Evolutionary conservation across 1,284 basidiomycete species (phyloP).

Genomic region (Xerocomus tenax): DNA sequence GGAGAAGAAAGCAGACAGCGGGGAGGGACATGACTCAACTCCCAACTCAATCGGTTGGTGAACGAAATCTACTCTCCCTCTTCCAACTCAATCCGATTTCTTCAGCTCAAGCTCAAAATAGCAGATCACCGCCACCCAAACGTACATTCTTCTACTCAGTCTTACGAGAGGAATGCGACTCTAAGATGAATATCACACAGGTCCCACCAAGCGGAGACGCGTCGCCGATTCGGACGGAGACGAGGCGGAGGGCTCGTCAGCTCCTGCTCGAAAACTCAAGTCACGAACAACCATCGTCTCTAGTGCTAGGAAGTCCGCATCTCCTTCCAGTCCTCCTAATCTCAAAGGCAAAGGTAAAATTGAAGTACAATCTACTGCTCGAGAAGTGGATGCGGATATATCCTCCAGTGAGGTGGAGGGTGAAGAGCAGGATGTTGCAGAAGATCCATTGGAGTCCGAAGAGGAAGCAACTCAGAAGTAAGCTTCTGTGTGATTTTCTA

Average conservation of each 20-base stretch:
- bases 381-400: conserved; percentile 36
- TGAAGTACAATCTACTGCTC: conserved; percentile 16
- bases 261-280: not conserved
- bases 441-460: conserved; percentile 29
- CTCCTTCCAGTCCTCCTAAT: conserved; percentile 7
- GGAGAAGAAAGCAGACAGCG: conserved; percentile 29
- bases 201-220: conserved; percentile 47
- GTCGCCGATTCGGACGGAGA: conserved; percentile 64
- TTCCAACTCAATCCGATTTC: conserved; percentile 5
- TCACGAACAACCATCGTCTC: conserved; percentile 4
- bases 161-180: not conserved
- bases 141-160: conserved; percentile 13
- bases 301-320: conserved; percentile 13
- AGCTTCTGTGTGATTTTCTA: conserved; percentile 14
- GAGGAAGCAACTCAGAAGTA: conserved; percentile 54
- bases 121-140: conserved; percentile 28
- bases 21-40: not conserved
- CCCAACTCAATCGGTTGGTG: conserved; percentile 15
- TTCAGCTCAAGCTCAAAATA: conserved; percentile 37
- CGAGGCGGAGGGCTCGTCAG: conserved; percentile 18
- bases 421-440: conserved; percentile 48
- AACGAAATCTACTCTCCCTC: not conserved
- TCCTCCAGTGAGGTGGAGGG: conserved; percentile 41
- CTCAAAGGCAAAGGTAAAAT: conserved; percentile 24
- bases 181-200: conserved; percentile 12